Evolutionary conservation across 2,329 filamentous ascomycete genomes (phyloP), one percentile per base, ranked within the genome.

Genomic region (Rhinocladiella mackenziei): DNA sequence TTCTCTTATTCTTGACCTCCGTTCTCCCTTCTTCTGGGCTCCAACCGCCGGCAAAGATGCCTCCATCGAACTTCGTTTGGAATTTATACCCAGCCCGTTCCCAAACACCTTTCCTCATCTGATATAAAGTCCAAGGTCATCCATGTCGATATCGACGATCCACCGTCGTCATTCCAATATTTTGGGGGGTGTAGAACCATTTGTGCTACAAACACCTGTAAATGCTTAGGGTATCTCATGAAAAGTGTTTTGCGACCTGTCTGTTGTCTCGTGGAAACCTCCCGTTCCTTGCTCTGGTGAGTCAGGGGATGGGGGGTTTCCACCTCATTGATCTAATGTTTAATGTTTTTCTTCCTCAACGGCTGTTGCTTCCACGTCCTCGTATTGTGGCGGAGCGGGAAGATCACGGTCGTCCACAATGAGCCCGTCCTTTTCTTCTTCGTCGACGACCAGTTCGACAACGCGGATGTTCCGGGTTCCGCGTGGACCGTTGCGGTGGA

Each of bases 351-450:
- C 58, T 7, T 17, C 57, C 49, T 8, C 53, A 46, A 3, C 58
- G 48, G 28, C 35, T 42, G 23, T 57, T 51, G 40, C 57, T 51
- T 39, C 56, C 14, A 51, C 45, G 26, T 60, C 54, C 11, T 60
- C 51, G 20, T 63, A 61, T 17, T 66, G 64, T 15, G 53, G 58
- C 45, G 69, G 69, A 10, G 61, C 61, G 14, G 65, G 64, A 8
- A 65, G 61, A 0, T 58, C 37, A 11, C 53, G 34, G 28, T 56
- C 49, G 32, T 31, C 31, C 71, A 64, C 42, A 71, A 56, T 23
- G 59, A n/a, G n/a, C n/a, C n/a, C 60, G 44, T 67, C 62, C 58
- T 71, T 72, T 51, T 72, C 69, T 11, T 49, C 48, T n/a, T 51
- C 48, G 7, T 39, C 40, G 28, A 51, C 23, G 7, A 45, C 39